phyloP scores from a whole-genome alignment of 805 yeast species.

The Candida qinlingensis region DNA sequence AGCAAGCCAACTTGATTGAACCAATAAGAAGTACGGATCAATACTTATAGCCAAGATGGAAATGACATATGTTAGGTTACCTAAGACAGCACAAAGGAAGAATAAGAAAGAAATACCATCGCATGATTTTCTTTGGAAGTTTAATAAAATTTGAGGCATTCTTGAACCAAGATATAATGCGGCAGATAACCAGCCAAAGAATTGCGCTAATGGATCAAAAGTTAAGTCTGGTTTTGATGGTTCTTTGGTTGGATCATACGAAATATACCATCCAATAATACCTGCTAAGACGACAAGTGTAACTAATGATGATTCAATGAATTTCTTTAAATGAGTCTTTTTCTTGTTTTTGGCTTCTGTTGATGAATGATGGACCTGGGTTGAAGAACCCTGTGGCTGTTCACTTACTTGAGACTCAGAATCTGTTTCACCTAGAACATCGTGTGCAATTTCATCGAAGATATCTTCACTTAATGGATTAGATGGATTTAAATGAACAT shows the following conservation, averaged over 20 bases:
- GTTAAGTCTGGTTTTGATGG: conserved; percentile 40
- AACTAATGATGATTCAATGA: conserved; percentile 39
- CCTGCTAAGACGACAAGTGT: conserved; percentile 74
- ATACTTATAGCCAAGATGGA: conserved; percentile 75
- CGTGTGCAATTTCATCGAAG: conserved; percentile 54
- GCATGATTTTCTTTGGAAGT: conserved; percentile 82
- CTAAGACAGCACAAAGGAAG: conserved; percentile 91
- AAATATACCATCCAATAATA: conserved; percentile 78
- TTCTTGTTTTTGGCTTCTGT: conserved; percentile 8
- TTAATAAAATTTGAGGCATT: conserved; percentile 84
- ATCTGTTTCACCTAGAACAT: conserved; percentile 29
- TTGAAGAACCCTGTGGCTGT: conserved; percentile 24
- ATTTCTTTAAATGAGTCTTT: conserved; percentile 19
- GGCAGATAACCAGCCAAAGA: conserved; percentile 80
- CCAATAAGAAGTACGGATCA: conserved; percentile 61
- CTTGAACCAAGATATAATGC: conserved; percentile 78
- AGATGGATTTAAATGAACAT: conserved; percentile 82
- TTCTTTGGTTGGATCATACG: conserved; percentile 40
- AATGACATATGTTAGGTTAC: conserved; percentile 85
- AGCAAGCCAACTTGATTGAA: conserved; percentile 88
- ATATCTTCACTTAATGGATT: conserved; percentile 74
- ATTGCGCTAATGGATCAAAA: conserved; percentile 76
- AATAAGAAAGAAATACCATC: conserved; percentile 94
- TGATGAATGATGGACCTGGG: not conserved
- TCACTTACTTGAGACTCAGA: conserved; percentile 8